A percentile compares a stretch with the other conserved stretches of the same genome.
Conservation (phyloP, 2,329 filamentous ascomycete genomes). For the Fonsecaea monophora region DNA sequence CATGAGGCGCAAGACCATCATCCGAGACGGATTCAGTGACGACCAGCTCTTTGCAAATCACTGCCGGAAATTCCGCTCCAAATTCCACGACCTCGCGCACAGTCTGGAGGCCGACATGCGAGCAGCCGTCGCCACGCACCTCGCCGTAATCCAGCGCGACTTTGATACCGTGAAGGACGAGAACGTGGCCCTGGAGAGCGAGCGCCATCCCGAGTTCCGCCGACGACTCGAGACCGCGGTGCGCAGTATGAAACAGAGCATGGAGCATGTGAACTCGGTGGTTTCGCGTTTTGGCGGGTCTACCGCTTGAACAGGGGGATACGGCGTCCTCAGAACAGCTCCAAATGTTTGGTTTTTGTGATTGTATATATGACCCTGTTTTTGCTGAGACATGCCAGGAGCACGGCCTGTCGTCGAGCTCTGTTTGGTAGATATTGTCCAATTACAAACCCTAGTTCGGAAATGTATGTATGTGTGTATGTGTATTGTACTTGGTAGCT, state of each 20-base stretch:
- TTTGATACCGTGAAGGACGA: conserved; percentile 18
- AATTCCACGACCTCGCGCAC: conserved; percentile 10
- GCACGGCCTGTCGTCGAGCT: too few species aligned
- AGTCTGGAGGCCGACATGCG: conserved; percentile 8
- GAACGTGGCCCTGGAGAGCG: conserved; percentile 24
- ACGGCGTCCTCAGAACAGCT: too few species aligned
- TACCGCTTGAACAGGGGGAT: not conserved
- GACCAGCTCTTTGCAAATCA: conserved; percentile 10
- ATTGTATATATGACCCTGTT: too few species aligned
- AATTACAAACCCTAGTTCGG: too few species aligned
- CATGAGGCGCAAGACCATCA: conserved; percentile 10
- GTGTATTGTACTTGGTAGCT: too few species aligned
- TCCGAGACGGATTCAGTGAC: conserved; percentile 7
- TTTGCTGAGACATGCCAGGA: too few species aligned
- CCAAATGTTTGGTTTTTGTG: not conserved
- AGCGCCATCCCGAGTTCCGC: conserved; percentile 14
- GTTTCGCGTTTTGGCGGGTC: not conserved
- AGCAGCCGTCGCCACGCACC: conserved; percentile 4
- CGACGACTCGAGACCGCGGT: conserved; percentile 1
- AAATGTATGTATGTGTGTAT: too few species aligned
- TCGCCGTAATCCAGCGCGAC: conserved; percentile 14
- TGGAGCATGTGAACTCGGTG: conserved; percentile 4
- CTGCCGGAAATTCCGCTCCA: conserved; percentile 1
- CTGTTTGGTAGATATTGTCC: too few species aligned
- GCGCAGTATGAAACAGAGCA: conserved; percentile 3